A percentile compares a stretch with the other conserved stretches of the same genome.
Evolutionary conservation across 2,329 filamentous ascomycete genomes (phyloP).

Genomic region (Amylocarpus encephaloides): DNA sequence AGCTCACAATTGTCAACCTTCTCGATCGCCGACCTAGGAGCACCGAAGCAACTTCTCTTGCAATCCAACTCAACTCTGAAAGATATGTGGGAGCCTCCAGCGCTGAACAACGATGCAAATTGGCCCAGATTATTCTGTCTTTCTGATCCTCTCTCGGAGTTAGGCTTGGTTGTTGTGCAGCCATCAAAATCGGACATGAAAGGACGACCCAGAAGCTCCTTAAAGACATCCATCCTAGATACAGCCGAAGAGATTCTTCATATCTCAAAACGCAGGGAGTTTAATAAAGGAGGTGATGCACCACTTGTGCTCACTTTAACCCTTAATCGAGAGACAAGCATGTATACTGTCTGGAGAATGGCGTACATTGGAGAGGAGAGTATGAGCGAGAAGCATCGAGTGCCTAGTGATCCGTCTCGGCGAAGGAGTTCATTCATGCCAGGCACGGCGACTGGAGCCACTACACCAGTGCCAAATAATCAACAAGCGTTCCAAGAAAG

Average conservation of each 20-base stretch:
- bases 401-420: constrained; percentile 36
- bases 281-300: constrained; percentile 36
- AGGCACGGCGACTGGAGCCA: constrained; percentile 64
- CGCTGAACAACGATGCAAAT: constrained; percentile 49
- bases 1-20: constrained; percentile 46
- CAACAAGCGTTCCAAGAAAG: constrained; percentile 68
- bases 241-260: constrained; percentile 78
- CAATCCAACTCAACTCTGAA: constrained; percentile 49
- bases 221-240: constrained; percentile 55
- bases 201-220: constrained; percentile 35
- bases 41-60: constrained; percentile 47
- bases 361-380: constrained; percentile 65
- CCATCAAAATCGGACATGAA: constrained; percentile 37
- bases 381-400: constrained; percentile 33
- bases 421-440: constrained; percentile 58
- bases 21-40: constrained; percentile 51
- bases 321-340: constrained; percentile 66
- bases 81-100: constrained; percentile 49
- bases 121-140: constrained; percentile 76
- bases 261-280: constrained; percentile 60
- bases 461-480: constrained; percentile 60
- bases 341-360: constrained; percentile 80
- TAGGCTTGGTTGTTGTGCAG: constrained; percentile 71
- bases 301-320: constrained; percentile 72
- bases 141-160: constrained; percentile 77